A percentile compares a stretch with the other conserved stretches of the same genome.
phyloP scores from a whole-genome alignment of 345 rosid genomes.

The Orychophragmus violaceus region DNA sequence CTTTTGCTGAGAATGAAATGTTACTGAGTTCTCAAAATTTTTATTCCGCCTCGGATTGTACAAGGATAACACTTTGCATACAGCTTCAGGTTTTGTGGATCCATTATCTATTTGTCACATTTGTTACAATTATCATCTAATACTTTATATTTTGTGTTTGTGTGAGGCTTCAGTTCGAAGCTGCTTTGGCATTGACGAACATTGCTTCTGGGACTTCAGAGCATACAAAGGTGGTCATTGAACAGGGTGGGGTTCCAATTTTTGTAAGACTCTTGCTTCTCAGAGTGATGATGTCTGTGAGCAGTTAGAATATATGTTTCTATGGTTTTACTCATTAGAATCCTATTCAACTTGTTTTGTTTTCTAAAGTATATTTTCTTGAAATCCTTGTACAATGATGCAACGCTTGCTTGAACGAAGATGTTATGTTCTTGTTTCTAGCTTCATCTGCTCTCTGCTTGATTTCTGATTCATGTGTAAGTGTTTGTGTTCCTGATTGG shows the following conservation, averaged over 20 bases:
- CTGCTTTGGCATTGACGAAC: slow-evolving; percentile 91
- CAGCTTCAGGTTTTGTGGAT: slow-evolving; percentile 61
- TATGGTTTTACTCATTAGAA: neutral
- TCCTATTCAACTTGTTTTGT: neutral
- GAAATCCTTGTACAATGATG: too few relatives aligned
- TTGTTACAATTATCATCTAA: neutral
- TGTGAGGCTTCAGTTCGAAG: slow-evolving; percentile 52
- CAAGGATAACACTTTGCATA: slow-evolving; percentile 73
- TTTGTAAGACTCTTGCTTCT: slow-evolving; percentile 64
- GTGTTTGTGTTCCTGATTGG: too few relatives aligned
- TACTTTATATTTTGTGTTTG: neutral
- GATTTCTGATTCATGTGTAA: too few relatives aligned
- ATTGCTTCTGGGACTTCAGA: slow-evolving; percentile 90
- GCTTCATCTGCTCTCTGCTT: too few relatives aligned
- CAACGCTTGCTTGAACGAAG: too few relatives aligned
- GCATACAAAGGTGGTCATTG: slow-evolving; percentile 72
- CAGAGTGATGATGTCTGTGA: slow-evolving; percentile 80
- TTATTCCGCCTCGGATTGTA: slow-evolving; percentile 56
- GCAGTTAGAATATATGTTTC: slow-evolving; percentile 50
- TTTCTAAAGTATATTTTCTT: neutral
- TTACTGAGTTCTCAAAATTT: neutral
- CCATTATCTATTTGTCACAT: neutral
- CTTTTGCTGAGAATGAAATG: neutral
- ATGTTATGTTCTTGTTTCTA: too few relatives aligned
- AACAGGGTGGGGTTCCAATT: slow-evolving; percentile 69